phyloP scores from a whole-genome alignment of 1,139 yeast species.

The Taphrina betulina region DNA sequence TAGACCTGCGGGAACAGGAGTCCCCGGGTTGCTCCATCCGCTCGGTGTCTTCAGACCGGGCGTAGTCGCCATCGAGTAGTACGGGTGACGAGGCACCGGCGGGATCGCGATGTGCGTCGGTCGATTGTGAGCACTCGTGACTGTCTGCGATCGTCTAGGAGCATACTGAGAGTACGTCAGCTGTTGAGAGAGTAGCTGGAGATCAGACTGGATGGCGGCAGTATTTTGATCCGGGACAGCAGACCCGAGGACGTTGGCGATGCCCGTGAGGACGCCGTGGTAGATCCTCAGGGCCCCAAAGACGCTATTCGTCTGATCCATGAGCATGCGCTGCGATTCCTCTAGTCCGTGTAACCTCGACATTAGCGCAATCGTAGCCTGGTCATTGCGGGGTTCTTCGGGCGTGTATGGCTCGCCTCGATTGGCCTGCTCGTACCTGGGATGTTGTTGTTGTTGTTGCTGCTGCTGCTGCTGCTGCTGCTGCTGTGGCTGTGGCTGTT shows the following conservation, averaged over 20 bases:
- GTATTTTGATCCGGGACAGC: constrained; percentile 12
- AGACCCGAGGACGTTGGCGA: constrained; percentile 12
- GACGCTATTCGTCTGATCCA: constrained; percentile 25
- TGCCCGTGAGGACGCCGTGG: constrained; percentile 16
- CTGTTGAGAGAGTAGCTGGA: constrained; percentile 15
- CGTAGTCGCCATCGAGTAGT: too few relatives aligned
- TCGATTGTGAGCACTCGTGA: not conserved
- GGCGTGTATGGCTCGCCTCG: not conserved
- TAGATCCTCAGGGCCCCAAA: constrained; percentile 17
- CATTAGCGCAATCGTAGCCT: not conserved
- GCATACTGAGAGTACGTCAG: constrained; percentile 24
- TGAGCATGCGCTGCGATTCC: constrained; percentile 26
- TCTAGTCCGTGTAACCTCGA: constrained; percentile 22
- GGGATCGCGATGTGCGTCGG: constrained; percentile 6
- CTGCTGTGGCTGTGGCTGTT: constrained; percentile 9
- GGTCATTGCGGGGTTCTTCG: not conserved
- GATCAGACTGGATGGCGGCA: constrained; percentile 15
- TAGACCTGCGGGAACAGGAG: constrained; percentile 3
- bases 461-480: too few relatives aligned
- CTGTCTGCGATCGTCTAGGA: not conserved
- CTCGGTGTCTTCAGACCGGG: too few relatives aligned
- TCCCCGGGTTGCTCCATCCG: constrained; percentile 15
- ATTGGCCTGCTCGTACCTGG: not conserved
- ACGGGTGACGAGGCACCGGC: too few relatives aligned
- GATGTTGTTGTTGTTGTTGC: too few relatives aligned